Evolutionary conservation across 441 rosid species (phyloP).

Genomic region (Populus trichocarpa): DNA sequence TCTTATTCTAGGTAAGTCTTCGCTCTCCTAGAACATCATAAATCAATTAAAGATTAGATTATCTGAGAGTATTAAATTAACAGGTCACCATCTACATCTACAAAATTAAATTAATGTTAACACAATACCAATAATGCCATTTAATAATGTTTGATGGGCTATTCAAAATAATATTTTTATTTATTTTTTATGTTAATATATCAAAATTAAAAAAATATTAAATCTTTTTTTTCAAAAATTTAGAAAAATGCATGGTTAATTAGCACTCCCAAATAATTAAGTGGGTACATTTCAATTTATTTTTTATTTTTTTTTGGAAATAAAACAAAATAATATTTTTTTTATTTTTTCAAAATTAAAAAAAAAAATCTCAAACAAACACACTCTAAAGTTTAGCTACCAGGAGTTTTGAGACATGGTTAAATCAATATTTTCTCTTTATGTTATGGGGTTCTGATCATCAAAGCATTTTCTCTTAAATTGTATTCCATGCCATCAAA

Average conservation of each 20-base stretch:
- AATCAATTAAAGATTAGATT: no score
- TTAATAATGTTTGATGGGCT: not conserved
- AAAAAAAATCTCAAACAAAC: no score
- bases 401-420: not conserved
- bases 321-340: no score
- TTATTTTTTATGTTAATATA: no score
- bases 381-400: not conserved
- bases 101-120: not conserved
- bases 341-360: no score
- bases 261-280: no score
- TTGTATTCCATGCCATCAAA: not conserved
- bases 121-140: not conserved
- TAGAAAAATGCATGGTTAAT: no score
- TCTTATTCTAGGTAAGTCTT: not conserved
- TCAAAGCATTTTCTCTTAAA: not conserved
- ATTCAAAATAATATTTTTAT: not conserved
- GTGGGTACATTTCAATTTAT: no score
- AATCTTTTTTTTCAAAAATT: no score
- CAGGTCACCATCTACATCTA: not conserved
- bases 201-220: no score
- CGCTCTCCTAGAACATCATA: not conserved
- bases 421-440: not conserved
- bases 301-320: no score
- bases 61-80: no score
- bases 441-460: not conserved